Base-by-base conservation (phyloP, 345 rosid genomes). In the Bretschneidera sinensis region DNA sequence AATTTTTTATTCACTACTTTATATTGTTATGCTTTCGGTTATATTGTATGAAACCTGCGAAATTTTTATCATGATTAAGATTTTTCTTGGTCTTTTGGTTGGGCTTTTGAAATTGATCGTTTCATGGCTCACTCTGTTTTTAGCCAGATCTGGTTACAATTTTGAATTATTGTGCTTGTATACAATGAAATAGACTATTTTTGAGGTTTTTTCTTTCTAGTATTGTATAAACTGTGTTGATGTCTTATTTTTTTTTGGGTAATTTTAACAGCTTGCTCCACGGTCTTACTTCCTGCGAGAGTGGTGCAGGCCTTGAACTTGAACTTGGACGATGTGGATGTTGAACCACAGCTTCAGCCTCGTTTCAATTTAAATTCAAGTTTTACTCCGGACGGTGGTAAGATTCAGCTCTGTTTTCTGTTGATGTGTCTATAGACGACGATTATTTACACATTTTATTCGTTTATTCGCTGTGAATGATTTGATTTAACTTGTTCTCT, bases 241-340 rank as follows among this genome's bases (percentile, higher is more conserved):
- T 14, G 45, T n/a, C n/a, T n/a, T n/a, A n/a, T 39, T 39, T 11
- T 5, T 39, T 9, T 13, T 7, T 11, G 6, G 4, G 10, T 4
- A 7, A 39, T 39, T 28, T 28, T 28, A 2, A 39, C 45, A 75
- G 83, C 64, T 17, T 54, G 86, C 51, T 60, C 89, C 0, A 80
- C 88, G 2, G 91, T 83, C 15, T 59, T 89, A 47, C 79, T 92
- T n/a, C 98, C 97, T 20, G 89, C 86, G n/a, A 85, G 77, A 74
- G 85, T 89, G 57, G 85, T 84, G 31, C 87, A 83, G 59, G 94
- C 92, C 13, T 60, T 92, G 71, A 86, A 86, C 60, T 55, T 83
- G 69, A 87, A 89, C 58, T 25, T 80, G 39, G 80, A 77, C 1
- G 82, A 76, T 1, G 47, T 74, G 31, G 74, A 71, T 24, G 65